Base-by-base conservation (phyloP, 768 basidiomycete species). In the Inosperma sp. region DNA sequence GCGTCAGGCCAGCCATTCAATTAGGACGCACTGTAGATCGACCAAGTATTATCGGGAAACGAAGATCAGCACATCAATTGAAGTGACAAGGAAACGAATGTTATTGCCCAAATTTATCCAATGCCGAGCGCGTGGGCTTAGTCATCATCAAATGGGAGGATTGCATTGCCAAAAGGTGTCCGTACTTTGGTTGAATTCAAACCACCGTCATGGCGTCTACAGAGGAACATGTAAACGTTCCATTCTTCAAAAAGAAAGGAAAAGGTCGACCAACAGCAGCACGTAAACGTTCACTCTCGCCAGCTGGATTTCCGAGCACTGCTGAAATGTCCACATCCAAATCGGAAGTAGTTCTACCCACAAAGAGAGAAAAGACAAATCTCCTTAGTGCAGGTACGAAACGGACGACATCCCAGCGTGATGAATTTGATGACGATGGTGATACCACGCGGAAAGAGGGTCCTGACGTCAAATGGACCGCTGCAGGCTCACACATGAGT, bases 201-300 rank as follows among this genome's bases (percentile, higher is more conserved):
- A 46, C 42, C 29, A 43, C 53, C 23, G 22, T 44, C 62, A 79
- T 77, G 75, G 63, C 73, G 31, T 67, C 70, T 41, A 55, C 63
- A 31, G 66, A 58, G 49, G 60, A 62, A 50, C 49, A 59, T 23
- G 60, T 77, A 12, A 80, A 75, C 40, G 90, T 95, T 0, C 84
- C 90, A 3, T 93, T 96, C 71, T 91, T 95, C 72, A 95, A 88
- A 71, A 78, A 75, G 60, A 77, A 76, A 59, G 84, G 86, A 33
- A 86, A 84, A 58, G 76, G 83, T 3, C 78, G 92, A 1, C 93
- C 93, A 12, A 76, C 82, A 3, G 88, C 87, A 0, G 66, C 78
- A 3, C 80, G 94, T 30, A 86, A 87, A 60, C 80, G 93, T 21
- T 90, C 89, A 3, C 62, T 72, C 5, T 88, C 86, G 0, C 86